These are phyloP conservation scores for Phylloporus rhodoxanthus DNA, from an alignment of 768 basidiomycete genomes.

Conservation along the genomic window DNA sequence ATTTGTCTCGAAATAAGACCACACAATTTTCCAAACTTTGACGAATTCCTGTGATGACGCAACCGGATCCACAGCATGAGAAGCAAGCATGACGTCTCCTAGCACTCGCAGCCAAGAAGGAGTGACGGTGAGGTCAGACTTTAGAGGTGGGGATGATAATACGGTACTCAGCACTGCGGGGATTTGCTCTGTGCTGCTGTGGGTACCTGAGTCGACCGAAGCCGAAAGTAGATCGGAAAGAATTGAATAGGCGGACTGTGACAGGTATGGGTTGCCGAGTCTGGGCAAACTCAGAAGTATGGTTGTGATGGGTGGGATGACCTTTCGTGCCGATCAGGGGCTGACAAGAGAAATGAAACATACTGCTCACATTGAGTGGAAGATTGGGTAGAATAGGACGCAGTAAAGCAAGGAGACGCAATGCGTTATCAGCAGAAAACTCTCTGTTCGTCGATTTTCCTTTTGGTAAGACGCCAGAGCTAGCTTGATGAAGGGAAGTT, in stretches of 20 bases:
- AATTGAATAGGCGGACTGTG: constrained; percentile 81
- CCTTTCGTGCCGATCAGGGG: constrained; percentile 40
- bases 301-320: constrained; percentile 62
- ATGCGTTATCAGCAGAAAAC: constrained; percentile 63
- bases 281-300: constrained; percentile 78
- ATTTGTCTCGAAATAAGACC: constrained; percentile 72
- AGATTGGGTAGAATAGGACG: constrained; percentile 55
- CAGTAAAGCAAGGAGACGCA: constrained; percentile 71
- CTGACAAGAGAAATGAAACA: constrained; percentile 3
- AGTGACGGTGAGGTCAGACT: constrained; percentile 59
- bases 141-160: constrained; percentile 61
- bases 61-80: constrained; percentile 44
- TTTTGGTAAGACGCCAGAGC: constrained; percentile 54
- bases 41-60: constrained; percentile 49
- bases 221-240: constrained; percentile 73
- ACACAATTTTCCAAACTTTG: constrained; percentile 68
- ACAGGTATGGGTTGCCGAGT: constrained; percentile 82
- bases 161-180: constrained; percentile 60
- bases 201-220: constrained; percentile 45
- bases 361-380: constrained; percentile 59
- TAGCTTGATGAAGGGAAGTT: constrained; percentile 58
- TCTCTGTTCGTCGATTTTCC: constrained; percentile 50
- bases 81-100: constrained; percentile 67
- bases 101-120: constrained; percentile 78
- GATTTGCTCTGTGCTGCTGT: constrained; percentile 48